Evolutionary conservation across 2,329 filamentous ascomycete species (phyloP).

Genomic region (Metarhizium album): DNA sequence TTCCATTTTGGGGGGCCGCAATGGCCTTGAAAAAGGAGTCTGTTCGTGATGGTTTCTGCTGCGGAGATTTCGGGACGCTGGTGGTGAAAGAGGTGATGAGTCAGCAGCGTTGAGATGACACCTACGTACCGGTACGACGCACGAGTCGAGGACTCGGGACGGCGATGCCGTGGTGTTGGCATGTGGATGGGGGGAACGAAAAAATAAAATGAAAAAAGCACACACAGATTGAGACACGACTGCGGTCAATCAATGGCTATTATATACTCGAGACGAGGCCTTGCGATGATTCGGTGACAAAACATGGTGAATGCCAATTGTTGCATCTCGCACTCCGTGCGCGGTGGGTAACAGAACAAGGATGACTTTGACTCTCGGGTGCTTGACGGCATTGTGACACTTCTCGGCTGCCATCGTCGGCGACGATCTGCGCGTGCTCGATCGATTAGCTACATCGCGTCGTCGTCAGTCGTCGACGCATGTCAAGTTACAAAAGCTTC

Average conservation of each 20-base stretch:
- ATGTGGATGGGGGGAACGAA: too few species aligned
- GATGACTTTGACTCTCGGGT: background rate
- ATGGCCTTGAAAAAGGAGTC: constrained; percentile 1
- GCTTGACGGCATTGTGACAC: too few species aligned
- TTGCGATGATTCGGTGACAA: background rate
- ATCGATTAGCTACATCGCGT: too few species aligned
- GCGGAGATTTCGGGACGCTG: constrained; percentile 34
- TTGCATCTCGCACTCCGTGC: background rate
- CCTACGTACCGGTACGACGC: too few species aligned
- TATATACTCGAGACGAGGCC: background rate
- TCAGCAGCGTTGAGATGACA: constrained; percentile 2
- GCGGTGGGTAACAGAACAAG: background rate
- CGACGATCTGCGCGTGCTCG: too few species aligned
- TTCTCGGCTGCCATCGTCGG: too few species aligned
- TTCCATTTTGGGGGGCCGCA: background rate
- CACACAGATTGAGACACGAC: too few species aligned
- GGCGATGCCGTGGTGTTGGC: background rate
- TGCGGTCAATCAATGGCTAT: background rate
- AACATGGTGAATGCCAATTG: background rate
- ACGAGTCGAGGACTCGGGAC: too few species aligned
- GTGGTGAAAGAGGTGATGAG: constrained; percentile 2
- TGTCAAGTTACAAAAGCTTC: too few species aligned
- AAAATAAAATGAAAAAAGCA: too few species aligned
- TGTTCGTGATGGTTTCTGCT: constrained; percentile 36
- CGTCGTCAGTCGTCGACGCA: too few species aligned